Evolutionary conservation across 176 grass and related monocot species (phyloP).

Genomic region (Musa itinerans): DNA sequence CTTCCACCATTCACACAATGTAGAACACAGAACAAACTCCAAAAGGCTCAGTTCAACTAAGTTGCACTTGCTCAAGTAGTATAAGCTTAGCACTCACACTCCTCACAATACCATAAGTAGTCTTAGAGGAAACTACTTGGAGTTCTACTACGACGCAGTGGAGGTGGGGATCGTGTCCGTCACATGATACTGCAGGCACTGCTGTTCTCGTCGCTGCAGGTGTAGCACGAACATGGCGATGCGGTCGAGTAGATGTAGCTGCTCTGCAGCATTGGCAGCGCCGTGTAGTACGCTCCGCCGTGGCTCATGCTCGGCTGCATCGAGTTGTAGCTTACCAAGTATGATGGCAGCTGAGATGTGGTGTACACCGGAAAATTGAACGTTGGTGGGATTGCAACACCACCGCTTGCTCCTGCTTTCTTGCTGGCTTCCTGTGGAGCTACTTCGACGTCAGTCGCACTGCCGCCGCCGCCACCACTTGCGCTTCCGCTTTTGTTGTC

Average conservation of each 20-base stretch:
- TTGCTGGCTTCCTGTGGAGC: constrained; percentile 3
- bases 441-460: neutral
- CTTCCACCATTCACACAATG: too few species aligned
- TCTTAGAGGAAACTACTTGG: too few species aligned
- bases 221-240: constrained; percentile 61
- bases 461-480: constrained; percentile 12
- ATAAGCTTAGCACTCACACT: too few species aligned
- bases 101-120: too few species aligned
- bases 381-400: neutral
- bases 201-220: constrained; percentile 96
- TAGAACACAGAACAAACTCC: too few species aligned
- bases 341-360: constrained; percentile 28
- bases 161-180: neutral
- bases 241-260: constrained; percentile 60
- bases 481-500: constrained; percentile 17
- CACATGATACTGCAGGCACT: constrained; percentile 84
- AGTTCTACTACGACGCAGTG: too few species aligned
- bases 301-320: constrained; percentile 44
- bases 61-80: too few species aligned
- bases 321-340: constrained; percentile 63
- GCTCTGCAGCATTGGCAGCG: constrained; percentile 25
- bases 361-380: constrained; percentile 37
- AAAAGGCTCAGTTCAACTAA: too few species aligned
- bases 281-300: constrained; percentile 39
- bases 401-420: constrained; percentile 14